Conservation (phyloP, 345 rosid species). For the Draba incana region DNA sequence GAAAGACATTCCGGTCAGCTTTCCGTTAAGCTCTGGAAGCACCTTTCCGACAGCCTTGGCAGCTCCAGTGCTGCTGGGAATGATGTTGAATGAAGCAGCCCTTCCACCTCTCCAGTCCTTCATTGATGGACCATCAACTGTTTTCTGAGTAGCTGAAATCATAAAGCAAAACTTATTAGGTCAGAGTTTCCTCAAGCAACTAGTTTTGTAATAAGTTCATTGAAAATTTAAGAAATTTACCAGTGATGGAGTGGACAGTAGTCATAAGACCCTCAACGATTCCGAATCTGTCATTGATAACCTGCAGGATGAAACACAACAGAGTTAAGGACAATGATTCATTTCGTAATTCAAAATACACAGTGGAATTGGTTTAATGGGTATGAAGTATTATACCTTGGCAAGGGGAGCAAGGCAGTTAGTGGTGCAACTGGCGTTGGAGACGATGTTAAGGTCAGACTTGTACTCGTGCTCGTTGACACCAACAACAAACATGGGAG, state of each 20-base stretch:
- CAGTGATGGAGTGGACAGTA: slow-evolving; percentile 86
- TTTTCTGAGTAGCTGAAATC: slow-evolving; percentile 76
- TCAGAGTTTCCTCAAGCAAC: neutral
- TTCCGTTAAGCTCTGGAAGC: slow-evolving; percentile 73
- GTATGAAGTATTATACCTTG: slow-evolving; percentile 67
- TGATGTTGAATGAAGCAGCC: slow-evolving; percentile 94
- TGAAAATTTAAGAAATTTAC: slow-evolving; percentile 33
- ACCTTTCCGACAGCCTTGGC: slow-evolving; percentile 97
- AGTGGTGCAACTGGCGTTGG: slow-evolving; percentile 98
- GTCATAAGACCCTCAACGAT: slow-evolving; percentile 98
- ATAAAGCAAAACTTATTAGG: neutral
- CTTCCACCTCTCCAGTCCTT: slow-evolving; percentile 99
- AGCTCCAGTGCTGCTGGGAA: slow-evolving; percentile 94
- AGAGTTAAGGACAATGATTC: neutral
- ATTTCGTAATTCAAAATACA: neutral
- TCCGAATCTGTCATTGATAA: slow-evolving; percentile 84
- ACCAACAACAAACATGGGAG: slow-evolving; percentile 95
- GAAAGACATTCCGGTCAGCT: slow-evolving; percentile 95
- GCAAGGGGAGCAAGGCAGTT: slow-evolving; percentile 98
- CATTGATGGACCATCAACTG: slow-evolving; percentile 94
- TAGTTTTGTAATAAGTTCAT: neutral
- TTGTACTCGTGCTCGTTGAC: slow-evolving; percentile 92
- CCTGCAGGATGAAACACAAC: slow-evolving; percentile 42
- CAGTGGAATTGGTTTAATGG: neutral
- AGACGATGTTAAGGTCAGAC: slow-evolving; percentile 69